Conservation (phyloP, 495 filamentous ascomycete genomes). For the Amphirosellinia nigrospora region DNA sequence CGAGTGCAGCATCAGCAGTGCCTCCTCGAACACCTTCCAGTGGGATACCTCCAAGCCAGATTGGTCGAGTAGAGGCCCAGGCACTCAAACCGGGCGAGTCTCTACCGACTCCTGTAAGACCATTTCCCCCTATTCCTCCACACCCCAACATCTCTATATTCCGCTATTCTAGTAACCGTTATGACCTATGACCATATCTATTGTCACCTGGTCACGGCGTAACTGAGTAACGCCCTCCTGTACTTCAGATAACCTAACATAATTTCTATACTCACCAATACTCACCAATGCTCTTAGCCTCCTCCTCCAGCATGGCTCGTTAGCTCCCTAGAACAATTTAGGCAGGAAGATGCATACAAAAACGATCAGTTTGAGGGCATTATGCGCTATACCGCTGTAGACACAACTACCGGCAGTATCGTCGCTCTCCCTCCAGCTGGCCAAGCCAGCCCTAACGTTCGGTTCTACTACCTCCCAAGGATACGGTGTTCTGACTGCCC, state of each 20-base stretch:
- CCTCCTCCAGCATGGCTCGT: constrained; percentile 82
- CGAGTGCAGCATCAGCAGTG: constrained; percentile 42
- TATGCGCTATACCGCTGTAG: constrained; percentile 84
- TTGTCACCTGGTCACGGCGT: constrained; percentile 26
- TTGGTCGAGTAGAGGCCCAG: constrained; percentile 69
- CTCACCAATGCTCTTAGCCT: constrained; percentile 59
- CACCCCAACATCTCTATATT: constrained; percentile 30
- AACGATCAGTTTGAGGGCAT: constrained; percentile 81
- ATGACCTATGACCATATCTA: constrained; percentile 35
- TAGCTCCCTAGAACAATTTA: constrained; percentile 65
- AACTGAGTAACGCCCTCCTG: background rate
- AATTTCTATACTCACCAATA: constrained; percentile 36
- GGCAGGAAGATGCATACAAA: constrained; percentile 61
- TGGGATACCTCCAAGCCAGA: constrained; percentile 55
- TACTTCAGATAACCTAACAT: constrained; percentile 19
- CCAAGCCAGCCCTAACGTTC: constrained; percentile 60
- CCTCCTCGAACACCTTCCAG: constrained; percentile 44
- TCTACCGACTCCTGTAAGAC: constrained; percentile 61
- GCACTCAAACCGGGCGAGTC: constrained; percentile 61
- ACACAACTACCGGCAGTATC: constrained; percentile 65
- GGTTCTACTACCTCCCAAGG: constrained; percentile 79
- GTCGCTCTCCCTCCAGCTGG: constrained; percentile 53
- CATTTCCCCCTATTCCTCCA: constrained; percentile 31
- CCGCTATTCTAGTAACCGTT: constrained; percentile 38
- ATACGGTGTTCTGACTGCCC: constrained; percentile 92